These are phyloP conservation scores for Neobulgaria alba DNA, from an alignment of 2,329 filamentous ascomycete species.

Conservation along the genomic window DNA sequence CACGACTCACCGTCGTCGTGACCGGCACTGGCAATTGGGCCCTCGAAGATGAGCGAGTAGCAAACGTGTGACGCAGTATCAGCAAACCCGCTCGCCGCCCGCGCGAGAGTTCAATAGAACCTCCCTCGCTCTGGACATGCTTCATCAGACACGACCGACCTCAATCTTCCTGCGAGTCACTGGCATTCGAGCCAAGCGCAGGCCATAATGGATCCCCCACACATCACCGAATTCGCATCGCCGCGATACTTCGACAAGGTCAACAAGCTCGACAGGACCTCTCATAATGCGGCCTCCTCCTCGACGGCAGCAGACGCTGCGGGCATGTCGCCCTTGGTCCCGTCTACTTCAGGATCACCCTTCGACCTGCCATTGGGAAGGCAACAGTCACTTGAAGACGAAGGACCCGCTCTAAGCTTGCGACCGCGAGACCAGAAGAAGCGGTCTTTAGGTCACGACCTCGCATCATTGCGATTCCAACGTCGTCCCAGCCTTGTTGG, in stretches of 20 bases:
- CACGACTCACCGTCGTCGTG: not conserved
- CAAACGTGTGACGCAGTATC: slow-evolving; percentile 19
- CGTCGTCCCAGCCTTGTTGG: slow-evolving; percentile 27
- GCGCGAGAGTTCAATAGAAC: slow-evolving; percentile 18
- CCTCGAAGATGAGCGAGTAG: slow-evolving; percentile 23
- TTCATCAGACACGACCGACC: slow-evolving; percentile 15
- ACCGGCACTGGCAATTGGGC: not conserved
- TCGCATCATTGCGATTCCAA: slow-evolving; percentile 23
- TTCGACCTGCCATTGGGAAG: slow-evolving; percentile 27
- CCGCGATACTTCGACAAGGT: slow-evolving; percentile 56
- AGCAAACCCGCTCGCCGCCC: slow-evolving; percentile 9
- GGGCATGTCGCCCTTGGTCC: slow-evolving; percentile 1
- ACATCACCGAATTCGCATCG: slow-evolving; percentile 59
- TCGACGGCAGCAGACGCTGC: slow-evolving; percentile 4
- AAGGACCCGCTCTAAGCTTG: slow-evolving; percentile 14
- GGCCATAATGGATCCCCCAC: slow-evolving; percentile 48
- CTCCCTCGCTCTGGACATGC: slow-evolving; percentile 23
- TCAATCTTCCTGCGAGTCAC: slow-evolving; percentile 21
- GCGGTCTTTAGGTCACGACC: slow-evolving; percentile 27
- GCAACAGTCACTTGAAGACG: slow-evolving; percentile 18
- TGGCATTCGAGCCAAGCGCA: slow-evolving; percentile 25
- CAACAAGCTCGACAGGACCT: slow-evolving; percentile 39
- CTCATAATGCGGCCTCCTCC: slow-evolving; percentile 32
- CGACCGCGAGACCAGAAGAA: slow-evolving; percentile 27
- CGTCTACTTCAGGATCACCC: slow-evolving; percentile 13